Base-by-base conservation (phyloP, 2,329 filamentous ascomycete genomes). In the Magnaporthiopsis rhizophila region DNA sequence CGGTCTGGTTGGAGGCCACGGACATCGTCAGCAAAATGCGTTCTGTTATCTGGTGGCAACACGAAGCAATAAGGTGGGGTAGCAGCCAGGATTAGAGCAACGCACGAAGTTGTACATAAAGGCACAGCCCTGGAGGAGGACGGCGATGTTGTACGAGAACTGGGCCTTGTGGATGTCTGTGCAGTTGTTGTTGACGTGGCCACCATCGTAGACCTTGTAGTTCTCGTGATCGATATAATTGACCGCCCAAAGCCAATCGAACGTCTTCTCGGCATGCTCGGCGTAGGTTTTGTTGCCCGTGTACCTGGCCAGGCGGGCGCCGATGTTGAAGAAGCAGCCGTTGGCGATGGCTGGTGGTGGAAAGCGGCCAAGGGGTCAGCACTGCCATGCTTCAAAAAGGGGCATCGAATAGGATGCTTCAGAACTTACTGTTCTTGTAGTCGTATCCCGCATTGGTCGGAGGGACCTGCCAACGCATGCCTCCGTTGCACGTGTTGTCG, bases 381-480 rank as follows among this genome's bases (percentile, higher is more conserved):
- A 53, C 45, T 53, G 7, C 8, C 21, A 21, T 53, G 7, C 21
- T 53, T 6, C 45, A 53, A 4, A 9, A 30, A 30, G 30, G 30
- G 30, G 3, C 30, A 30, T 30, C 6, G 30, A 4, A 30, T 30
- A 30, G 30, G 4, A 30, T 30, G 30, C 30, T 30, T 30, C 30
- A 12, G 24, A 36, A 7, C 61, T 38, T 36, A 62, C 59, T 72
- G 71, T 88, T 88, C 74, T 88, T 95, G 80, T 94, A 93, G 72
- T 88, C 82, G 75, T 90, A 95, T 13, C 91, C 91, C 28, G 79
- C 81, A 71, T 93, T 92, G 68, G 88, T 86, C 1, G 83, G 79
- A 66, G 87, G 90, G 64, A 94, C 88, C 78, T 95, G 90, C 89
- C 89, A 92, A 69, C 89, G 81, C 68, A 93, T 72, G 18, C 90